phyloP scores from a whole-genome alignment of 345 rosid genomes.

The Triadica sebifera region DNA sequence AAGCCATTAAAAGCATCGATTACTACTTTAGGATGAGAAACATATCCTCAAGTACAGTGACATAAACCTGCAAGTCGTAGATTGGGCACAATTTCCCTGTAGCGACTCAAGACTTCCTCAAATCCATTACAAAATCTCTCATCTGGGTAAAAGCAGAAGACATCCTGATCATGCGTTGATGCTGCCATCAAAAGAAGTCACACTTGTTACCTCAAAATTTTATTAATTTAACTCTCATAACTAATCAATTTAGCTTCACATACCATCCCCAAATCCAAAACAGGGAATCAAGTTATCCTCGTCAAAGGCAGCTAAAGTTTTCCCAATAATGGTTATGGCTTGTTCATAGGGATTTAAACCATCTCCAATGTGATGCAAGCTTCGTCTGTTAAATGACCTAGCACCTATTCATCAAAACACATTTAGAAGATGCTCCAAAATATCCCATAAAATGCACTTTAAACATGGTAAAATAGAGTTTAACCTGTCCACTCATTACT shows the following conservation, averaged over 20 bases:
- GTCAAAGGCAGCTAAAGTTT: conserved; percentile 31
- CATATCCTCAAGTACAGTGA: not conserved
- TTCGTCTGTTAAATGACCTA: conserved; percentile 20
- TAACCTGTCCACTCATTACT: conserved; percentile 39
- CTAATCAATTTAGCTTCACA: conserved; percentile 12
- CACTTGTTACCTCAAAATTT: conserved; percentile 13
- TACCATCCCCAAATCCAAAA: conserved; percentile 39
- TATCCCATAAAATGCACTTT: conserved; percentile 13
- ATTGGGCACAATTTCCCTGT: conserved; percentile 31
- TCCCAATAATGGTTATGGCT: conserved; percentile 34
- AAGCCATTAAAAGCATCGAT: conserved; percentile 8
- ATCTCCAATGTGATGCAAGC: conserved; percentile 34
- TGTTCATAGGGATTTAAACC: conserved; percentile 31
- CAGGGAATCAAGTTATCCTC: conserved; percentile 40
- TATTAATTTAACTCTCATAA: not conserved
- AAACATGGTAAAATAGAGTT: conserved; percentile 19
- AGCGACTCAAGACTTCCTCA: conserved; percentile 34
- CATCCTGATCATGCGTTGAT: conserved; percentile 36
- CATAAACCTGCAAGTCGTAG: conserved; percentile 35
- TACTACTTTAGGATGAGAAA: conserved; percentile 5
- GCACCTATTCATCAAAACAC: conserved; percentile 28
- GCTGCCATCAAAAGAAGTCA: conserved; percentile 19
- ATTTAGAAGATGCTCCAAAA: conserved; percentile 10
- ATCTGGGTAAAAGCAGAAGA: conserved; percentile 31
- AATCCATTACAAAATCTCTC: conserved; percentile 32